Base-by-base conservation (phyloP, 148 eudicot genomes). In the Rhododendron kiyosumense region DNA sequence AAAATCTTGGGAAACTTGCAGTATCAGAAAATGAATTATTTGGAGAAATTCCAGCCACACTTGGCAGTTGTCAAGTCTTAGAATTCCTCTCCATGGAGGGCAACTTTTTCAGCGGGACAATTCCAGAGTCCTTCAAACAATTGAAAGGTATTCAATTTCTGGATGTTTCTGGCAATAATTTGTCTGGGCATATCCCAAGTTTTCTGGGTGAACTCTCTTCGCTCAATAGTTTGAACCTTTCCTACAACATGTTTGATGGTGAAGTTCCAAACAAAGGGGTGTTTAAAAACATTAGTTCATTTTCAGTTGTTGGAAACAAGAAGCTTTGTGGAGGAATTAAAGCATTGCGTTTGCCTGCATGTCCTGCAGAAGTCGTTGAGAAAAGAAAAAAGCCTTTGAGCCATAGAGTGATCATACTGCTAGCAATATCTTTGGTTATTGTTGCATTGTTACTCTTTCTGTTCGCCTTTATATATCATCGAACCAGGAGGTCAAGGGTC, bases 271-370 rank as follows among this genome's bases (percentile, higher is more conserved):
- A 41, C 43, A 41, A 41, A 41, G 43, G 43, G 6, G 43, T 41
- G 43, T 41, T 41, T 41, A 41, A 41, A 41, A 41, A 41, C 43
- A 41, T 41, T 5, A 41, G 43, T 41, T 7, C 43, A 41, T 41
- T 41, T 89, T 81, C 83, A 17, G 36, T 89, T 77, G 10, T 22
- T 0, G 88, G 86, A 24, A 86, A 89, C 54, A 32, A 24, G 0
- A 78, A 69, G 24, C 84, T 89, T 3, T 89, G 90, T 45, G 90
- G 90, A 86, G 89, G 90, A 28, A 49, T 41, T 41, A 41, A 41
- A 41, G 43, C 43, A 6, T 41, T 41, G 43, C 7, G 43, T 41
- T 41, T 41, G 7, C 43, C 43, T 6, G 43, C 43, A 41, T 41
- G 43, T 41, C 43, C 43, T 41, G 43, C 43, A 41, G 7, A 41